Percentiles rank a stretch among this genome's conserved stretches.
Conservation (phyloP, 768 basidiomycete genomes). For the Thelephora aurantiotincta region DNA sequence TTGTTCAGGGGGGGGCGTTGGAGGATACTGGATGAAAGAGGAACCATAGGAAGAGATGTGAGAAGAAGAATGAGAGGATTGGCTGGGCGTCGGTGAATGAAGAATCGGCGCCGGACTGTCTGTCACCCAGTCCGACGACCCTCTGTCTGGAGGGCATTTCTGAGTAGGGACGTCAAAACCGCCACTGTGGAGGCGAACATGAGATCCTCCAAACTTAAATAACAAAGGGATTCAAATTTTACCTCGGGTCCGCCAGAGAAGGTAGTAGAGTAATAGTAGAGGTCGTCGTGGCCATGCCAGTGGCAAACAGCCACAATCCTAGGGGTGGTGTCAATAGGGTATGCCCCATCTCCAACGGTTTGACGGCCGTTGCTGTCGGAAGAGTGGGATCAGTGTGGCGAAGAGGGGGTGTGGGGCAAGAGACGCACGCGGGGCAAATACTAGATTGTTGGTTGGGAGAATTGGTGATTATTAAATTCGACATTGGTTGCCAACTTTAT, state of each 20-base stretch:
- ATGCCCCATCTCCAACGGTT: constrained; percentile 96
- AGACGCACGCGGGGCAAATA: constrained; percentile 82
- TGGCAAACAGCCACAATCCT: constrained; percentile 81
- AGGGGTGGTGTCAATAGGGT: constrained; percentile 54
- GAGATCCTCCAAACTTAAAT: background rate
- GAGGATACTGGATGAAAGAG: constrained; percentile 15
- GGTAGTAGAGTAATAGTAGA: constrained; percentile 87
- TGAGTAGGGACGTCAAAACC: constrained; percentile 84
- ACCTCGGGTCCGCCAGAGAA: constrained; percentile 92
- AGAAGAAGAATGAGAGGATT: constrained; percentile 27
- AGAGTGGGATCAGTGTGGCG: background rate
- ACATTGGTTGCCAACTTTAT: constrained; percentile 84
- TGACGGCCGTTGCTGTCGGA: constrained; percentile 80
- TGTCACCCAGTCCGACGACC: constrained; percentile 95
- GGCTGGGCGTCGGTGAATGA: constrained; percentile 12
- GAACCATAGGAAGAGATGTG: constrained; percentile 21
- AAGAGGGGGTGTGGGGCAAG: constrained; percentile 6
- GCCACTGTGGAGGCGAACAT: constrained; percentile 42
- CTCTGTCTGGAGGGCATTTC: constrained; percentile 93
- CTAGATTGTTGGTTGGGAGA: constrained; percentile 69
- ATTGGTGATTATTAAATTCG: constrained; percentile 60
- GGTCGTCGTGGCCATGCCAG: constrained; percentile 62
- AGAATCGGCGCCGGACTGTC: constrained; percentile 64
- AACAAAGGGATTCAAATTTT: constrained; percentile 15
- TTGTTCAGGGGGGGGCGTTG: constrained; percentile 17